Evolutionary conservation across 768 basidiomycete genomes (phyloP).

Genomic region (Bullera alba): DNA sequence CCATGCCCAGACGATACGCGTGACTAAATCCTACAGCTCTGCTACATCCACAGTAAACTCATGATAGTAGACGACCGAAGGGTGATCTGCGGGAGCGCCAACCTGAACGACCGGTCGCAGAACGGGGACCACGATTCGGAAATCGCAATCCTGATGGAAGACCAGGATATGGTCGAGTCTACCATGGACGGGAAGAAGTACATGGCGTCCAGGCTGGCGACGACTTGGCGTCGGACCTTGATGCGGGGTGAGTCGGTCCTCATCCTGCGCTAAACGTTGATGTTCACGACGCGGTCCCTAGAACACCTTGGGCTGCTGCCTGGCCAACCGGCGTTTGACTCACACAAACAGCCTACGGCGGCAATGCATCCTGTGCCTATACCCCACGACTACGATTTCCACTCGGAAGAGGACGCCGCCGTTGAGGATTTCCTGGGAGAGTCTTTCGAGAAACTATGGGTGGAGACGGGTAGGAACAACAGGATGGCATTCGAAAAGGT

Average conservation of each 20-base stretch:
- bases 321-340: constrained; percentile 56
- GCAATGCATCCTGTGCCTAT: constrained; percentile 71
- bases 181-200: constrained; percentile 71
- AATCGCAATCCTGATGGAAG: constrained; percentile 87
- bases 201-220: constrained; percentile 70
- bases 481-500: constrained; percentile 77
- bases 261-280: not conserved
- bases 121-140: constrained; percentile 86
- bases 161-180: constrained; percentile 65
- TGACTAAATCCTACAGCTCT: constrained; percentile 47
- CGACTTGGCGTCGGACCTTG: constrained; percentile 71
- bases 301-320: constrained; percentile 81
- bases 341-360: constrained; percentile 47
- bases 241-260: constrained; percentile 59
- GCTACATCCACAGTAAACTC: constrained; percentile 49
- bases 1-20: not conserved
- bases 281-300: constrained; percentile 33
- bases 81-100: constrained; percentile 92
- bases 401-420: constrained; percentile 54
- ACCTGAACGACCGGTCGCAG: constrained; percentile 49
- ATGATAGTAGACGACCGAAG: constrained; percentile 91
- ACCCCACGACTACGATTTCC: constrained; percentile 62
- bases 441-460: constrained; percentile 58
- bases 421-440: constrained; percentile 75
- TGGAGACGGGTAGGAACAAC: constrained; percentile 67